Conservation (phyloP, 2,329 filamentous ascomycete genomes). For the Fusarium subtropicale region DNA sequence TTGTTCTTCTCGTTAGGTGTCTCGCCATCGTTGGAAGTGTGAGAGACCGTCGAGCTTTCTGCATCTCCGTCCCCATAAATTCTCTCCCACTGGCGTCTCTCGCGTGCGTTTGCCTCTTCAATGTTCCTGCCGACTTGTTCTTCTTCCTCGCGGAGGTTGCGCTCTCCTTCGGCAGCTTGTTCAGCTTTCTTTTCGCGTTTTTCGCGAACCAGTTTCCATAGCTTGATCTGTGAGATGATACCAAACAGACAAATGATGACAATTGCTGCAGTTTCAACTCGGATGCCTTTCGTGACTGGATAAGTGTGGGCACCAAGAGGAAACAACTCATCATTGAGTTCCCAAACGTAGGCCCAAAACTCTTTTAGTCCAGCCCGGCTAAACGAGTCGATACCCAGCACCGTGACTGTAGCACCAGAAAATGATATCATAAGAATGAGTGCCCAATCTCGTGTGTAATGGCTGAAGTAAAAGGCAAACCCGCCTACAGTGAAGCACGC, state of each 20-base stretch:
- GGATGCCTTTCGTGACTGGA: conserved; percentile 86
- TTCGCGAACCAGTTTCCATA: conserved; percentile 84
- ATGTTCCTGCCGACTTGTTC: conserved; percentile 75
- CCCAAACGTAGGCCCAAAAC: conserved; percentile 95
- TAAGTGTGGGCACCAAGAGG: conserved; percentile 81
- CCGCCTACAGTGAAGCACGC: conserved; percentile 73
- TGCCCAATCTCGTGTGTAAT: conserved; percentile 80
- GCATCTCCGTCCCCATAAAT: conserved; percentile 73
- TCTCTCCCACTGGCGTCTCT: conserved; percentile 79
- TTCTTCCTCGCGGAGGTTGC: conserved; percentile 72
- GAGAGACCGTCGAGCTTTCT: conserved; percentile 52
- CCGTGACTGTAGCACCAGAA: conserved; percentile 79
- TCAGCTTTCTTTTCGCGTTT: conserved; percentile 65
- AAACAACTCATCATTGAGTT: conserved; percentile 82
- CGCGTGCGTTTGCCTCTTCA: conserved; percentile 70
- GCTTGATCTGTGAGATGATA: conserved; percentile 83
- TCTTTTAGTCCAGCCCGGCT: conserved; percentile 92
- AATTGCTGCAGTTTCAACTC: conserved; percentile 83
- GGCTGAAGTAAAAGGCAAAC: conserved; percentile 82
- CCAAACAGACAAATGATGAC: conserved; percentile 80
- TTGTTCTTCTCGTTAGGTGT: conserved; percentile 60
- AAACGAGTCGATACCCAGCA: conserved; percentile 92
- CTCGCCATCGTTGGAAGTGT: conserved; percentile 65
- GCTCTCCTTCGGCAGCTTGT: conserved; percentile 62
- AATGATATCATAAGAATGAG: conserved; percentile 84